Conservation (phyloP, 805 yeast genomes). For the Yarrowia keelungensis region DNA sequence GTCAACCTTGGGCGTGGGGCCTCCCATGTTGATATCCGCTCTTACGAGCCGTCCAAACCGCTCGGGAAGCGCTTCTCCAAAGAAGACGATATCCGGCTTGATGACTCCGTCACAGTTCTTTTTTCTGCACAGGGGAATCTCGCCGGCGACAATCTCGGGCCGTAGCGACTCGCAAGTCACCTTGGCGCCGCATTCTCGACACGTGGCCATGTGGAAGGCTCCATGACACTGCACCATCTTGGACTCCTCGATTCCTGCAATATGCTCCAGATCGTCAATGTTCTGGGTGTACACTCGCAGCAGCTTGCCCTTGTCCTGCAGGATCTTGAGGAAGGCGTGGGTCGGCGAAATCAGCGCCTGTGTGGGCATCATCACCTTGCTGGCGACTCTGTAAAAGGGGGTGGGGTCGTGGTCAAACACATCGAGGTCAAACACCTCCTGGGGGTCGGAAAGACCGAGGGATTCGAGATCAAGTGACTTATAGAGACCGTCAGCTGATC, state of each 20-base stretch:
- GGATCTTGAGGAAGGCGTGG: constrained; percentile 75
- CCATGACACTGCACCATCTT: constrained; percentile 90
- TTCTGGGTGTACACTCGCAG: constrained; percentile 89
- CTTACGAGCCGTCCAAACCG: constrained; percentile 62
- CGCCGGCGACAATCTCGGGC: constrained; percentile 62
- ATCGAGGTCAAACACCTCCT: constrained; percentile 80
- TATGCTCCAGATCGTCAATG: constrained; percentile 84
- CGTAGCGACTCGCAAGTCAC: constrained; percentile 71
- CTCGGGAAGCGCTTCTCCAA: constrained; percentile 82
- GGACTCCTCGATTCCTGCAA: constrained; percentile 72
- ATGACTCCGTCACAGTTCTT: constrained; percentile 74
- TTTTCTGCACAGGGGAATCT: constrained; percentile 72
- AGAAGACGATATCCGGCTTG: constrained; percentile 93
- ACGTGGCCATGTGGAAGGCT: constrained; percentile 86
- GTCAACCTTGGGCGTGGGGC: constrained; percentile 75
- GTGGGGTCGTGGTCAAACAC: constrained; percentile 78
- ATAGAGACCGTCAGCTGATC: constrained; percentile 88
- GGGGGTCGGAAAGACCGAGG: constrained; percentile 83
- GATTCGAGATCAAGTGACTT: constrained; percentile 62
- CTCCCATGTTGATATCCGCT: constrained; percentile 52
- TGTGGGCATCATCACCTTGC: constrained; percentile 80
- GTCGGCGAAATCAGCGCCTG: constrained; percentile 64
- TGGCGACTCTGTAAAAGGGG: constrained; percentile 85
- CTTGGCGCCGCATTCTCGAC: constrained; percentile 73
- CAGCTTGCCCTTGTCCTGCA: constrained; percentile 78